Evolutionary conservation across 768 basidiomycete species (phyloP).

Genomic region (Holtermannia corniformis): DNA sequence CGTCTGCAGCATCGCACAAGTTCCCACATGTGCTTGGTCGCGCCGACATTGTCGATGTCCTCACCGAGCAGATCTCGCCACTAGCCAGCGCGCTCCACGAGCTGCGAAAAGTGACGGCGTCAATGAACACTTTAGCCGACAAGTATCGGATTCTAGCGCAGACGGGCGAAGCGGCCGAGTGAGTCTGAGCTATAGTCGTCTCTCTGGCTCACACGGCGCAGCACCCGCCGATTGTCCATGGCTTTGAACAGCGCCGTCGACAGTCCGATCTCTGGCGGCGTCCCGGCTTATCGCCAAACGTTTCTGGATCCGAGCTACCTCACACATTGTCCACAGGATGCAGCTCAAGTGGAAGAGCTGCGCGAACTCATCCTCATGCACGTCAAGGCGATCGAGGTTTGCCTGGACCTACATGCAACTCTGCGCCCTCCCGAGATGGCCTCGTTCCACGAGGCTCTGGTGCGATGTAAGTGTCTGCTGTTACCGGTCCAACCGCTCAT

Average conservation of each 20-base stretch:
- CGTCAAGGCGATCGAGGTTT: slow-evolving; percentile 72
- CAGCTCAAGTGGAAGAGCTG: slow-evolving; percentile 62
- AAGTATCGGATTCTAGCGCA: slow-evolving; percentile 72
- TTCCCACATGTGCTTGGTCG: slow-evolving; percentile 76
- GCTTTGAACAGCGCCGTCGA: slow-evolving; percentile 79
- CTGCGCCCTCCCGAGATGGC: slow-evolving; percentile 79
- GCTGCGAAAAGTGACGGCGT: slow-evolving; percentile 64
- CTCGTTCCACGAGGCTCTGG: slow-evolving; percentile 83
- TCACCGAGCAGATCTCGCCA: slow-evolving; percentile 70
- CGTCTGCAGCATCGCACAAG: slow-evolving; percentile 17
- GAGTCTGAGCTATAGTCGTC: slow-evolving; percentile 8
- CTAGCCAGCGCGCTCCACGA: slow-evolving; percentile 73
- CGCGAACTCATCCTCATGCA: slow-evolving; percentile 52
- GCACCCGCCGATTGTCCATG: slow-evolving; percentile 62
- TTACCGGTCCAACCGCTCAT: background rate
- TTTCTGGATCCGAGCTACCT: slow-evolving; percentile 69
- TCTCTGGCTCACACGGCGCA: slow-evolving; percentile 33
- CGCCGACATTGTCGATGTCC: slow-evolving; percentile 67
- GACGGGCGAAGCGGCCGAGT: slow-evolving; percentile 53
- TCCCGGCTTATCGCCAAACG: slow-evolving; percentile 59
- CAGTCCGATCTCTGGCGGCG: slow-evolving; percentile 63
- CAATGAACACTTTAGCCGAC: slow-evolving; percentile 57
- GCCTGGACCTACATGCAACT: slow-evolving; percentile 69
- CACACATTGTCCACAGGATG: slow-evolving; percentile 58
- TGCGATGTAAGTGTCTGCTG: slow-evolving; percentile 41